Evolutionary conservation across 257 asterid species (phyloP).

Genomic region (Nicotiana knightiana): DNA sequence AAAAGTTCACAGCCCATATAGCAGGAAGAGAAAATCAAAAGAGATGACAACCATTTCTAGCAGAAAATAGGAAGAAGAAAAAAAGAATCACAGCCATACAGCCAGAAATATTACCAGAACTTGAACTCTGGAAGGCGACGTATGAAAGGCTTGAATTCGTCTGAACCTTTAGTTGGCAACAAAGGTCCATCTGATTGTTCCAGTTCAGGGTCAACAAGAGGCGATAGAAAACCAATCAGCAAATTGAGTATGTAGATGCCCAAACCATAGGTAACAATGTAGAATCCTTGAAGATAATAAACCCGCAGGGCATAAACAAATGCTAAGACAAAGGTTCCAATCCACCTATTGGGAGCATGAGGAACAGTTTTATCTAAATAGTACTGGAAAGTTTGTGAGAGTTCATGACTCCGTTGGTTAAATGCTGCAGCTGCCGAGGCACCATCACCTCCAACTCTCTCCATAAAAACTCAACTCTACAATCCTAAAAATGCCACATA

Average conservation of each 20-base stretch:
- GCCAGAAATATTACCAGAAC: slow-evolving; percentile 53
- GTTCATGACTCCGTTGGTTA: slow-evolving; percentile 64
- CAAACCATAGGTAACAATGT: slow-evolving; percentile 75
- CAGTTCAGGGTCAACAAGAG: slow-evolving; percentile 87
- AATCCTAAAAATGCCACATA: slow-evolving; percentile 15
- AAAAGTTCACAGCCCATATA: not conserved
- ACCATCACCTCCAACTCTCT: slow-evolving; percentile 40
- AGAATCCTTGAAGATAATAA: slow-evolving; percentile 72
- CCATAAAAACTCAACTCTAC: slow-evolving; percentile 27
- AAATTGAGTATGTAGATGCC: slow-evolving; percentile 78
- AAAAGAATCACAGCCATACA: not conserved
- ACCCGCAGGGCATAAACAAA: slow-evolving; percentile 62
- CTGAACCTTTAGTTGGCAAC: slow-evolving; percentile 90
- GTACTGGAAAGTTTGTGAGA: slow-evolving; percentile 58
- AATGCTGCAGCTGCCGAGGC: slow-evolving; percentile 55
- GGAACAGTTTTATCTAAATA: slow-evolving; percentile 85
- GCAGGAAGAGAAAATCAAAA: not conserved
- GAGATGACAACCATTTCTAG: not conserved
- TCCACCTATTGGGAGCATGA: slow-evolving; percentile 71
- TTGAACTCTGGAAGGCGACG: slow-evolving; percentile 97
- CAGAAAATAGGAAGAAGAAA: not conserved
- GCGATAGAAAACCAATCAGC: slow-evolving; percentile 29
- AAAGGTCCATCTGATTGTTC: slow-evolving; percentile 70
- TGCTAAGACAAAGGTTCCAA: slow-evolving; percentile 48
- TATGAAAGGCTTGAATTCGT: slow-evolving; percentile 87